Base-by-base conservation (phyloP, 208 protist genomes). In the Naegleria lovaniensis region DNA sequence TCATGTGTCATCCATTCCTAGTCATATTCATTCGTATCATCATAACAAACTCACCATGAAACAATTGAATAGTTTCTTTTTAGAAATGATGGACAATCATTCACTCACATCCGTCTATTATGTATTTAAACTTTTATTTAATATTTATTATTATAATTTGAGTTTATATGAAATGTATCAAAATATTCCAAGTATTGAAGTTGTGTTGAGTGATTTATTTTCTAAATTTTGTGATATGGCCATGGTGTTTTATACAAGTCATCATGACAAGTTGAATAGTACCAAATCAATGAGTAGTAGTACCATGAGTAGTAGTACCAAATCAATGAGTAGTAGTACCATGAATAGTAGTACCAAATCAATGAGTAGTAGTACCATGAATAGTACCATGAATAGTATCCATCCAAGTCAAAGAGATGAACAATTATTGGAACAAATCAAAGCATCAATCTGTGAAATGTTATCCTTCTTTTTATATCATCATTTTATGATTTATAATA, bases 41-140 rank as follows among this genome's bases (percentile, higher is more conserved):
- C 4, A 3, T 58, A 87, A 87, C 25, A 40, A 40, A 75, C 9
- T 88, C 19, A 88, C n/a, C n/a, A 88, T 88, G n/a, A 67, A 67
- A 29, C 55, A 67, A 67, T 67, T 67, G 55, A 88, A 88, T 88
- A 67, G 67, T 79, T 79, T 79, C 29, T 79, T 79, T 36, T 36
- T 79, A 13, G 67, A 79, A 79, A 79, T 79, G 67, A 36, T 79
- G 9, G 67, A 79, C 7, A 79, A 19, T 33, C 19, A 79, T 36
- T 11, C 19, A 36, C 19, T 13, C 36, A 29, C 1, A 11, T 36
- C 7, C 9, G 36, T 79, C n/a, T 79, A 79, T 79, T 79, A 36
- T 79, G 67, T 36, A 36, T 79, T 79, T 33, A 79, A 79, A 79
- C 0, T 79, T 15, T 22, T 67, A 67, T 67, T 67, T 29, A 67